Percentiles rank a stretch among this genome's conserved stretches.
phyloP scores from a whole-genome alignment of 805 yeast genomes.

The Nadsonia fulvescens region DNA sequence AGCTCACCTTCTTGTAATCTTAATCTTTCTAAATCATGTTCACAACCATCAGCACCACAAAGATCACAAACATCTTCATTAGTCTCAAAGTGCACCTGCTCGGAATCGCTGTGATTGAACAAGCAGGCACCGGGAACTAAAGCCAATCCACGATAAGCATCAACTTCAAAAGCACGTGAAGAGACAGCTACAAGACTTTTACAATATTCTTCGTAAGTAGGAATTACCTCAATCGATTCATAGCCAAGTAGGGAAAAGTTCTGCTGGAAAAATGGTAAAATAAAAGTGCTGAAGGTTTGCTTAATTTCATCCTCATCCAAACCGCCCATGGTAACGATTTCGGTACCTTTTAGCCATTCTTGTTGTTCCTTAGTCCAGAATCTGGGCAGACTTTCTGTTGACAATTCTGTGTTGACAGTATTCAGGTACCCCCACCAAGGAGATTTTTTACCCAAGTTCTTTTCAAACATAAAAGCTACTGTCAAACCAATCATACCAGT shows the following conservation, averaged over 20 bases:
- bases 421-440: conserved; percentile 64
- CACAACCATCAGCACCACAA: conserved; percentile 32
- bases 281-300: conserved; percentile 22
- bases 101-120: conserved; percentile 53
- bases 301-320: conserved; percentile 29
- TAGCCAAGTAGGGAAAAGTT: conserved; percentile 3
- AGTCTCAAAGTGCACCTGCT: conserved; percentile 52
- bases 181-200: conserved; percentile 46
- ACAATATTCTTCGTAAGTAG: conserved; percentile 17
- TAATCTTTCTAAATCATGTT: conserved; percentile 17
- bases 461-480: conserved; percentile 56
- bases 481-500: conserved; percentile 52
- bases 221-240: conserved; percentile 5
- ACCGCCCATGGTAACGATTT: conserved; percentile 41
- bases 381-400: conserved; percentile 32
- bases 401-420: conserved; percentile 22
- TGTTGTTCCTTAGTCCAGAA: conserved; percentile 38
- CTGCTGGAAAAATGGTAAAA: conserved; percentile 14
- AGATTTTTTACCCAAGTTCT: conserved; percentile 35
- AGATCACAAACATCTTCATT: conserved; percentile 31
- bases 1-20: conserved; percentile 9
- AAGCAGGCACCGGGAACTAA: conserved; percentile 86
- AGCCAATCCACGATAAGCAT: conserved; percentile 52
- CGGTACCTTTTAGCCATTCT: conserved; percentile 36
- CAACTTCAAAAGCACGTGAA: conserved; percentile 69